Conservation (phyloP, 148 eudicot species). For the Arbutus unedo region DNA sequence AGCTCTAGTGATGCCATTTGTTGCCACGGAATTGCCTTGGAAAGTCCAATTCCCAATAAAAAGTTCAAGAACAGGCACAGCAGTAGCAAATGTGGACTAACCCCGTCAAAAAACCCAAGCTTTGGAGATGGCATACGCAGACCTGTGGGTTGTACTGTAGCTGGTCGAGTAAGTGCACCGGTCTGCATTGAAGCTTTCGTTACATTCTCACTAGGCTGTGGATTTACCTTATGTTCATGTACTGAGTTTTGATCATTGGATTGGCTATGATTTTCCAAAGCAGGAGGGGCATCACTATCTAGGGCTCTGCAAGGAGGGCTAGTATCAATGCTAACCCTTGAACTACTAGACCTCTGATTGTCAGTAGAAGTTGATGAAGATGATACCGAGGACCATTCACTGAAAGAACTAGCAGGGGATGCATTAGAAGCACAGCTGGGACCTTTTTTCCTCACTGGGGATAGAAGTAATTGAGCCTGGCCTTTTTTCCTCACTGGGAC, state of each 20-base stretch:
- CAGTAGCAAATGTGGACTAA: conserved; percentile 36
- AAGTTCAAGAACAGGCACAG: conserved; percentile 6
- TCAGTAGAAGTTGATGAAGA: conserved; percentile 60
- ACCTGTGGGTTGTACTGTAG: conserved; percentile 67
- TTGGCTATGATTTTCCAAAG: conserved; percentile 22
- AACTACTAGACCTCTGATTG: conserved; percentile 36
- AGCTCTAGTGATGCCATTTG: neutral
- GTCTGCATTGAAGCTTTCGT: conserved; percentile 34
- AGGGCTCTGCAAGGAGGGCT: conserved; percentile 28
- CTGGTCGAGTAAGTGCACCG: conserved; percentile 30
- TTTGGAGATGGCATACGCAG: conserved; percentile 95
- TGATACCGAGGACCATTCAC: conserved; percentile 87
- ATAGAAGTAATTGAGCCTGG: conserved; percentile 33
- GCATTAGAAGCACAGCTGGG: conserved; percentile 45
- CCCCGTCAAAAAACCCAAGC: conserved; percentile 96
- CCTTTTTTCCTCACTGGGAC: conserved; percentile 40
- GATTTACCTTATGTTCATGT: conserved; percentile 26
- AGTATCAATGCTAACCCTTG: conserved; percentile 31
- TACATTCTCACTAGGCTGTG: conserved; percentile 21
- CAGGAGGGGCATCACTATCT: conserved; percentile 28
- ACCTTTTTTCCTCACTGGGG: conserved; percentile 43
- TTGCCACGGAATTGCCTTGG: neutral
- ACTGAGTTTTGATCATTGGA: conserved; percentile 27
- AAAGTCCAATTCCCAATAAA: conserved; percentile 2
- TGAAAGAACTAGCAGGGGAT: conserved; percentile 89